Evolutionary conservation across 2,329 filamentous ascomycete species (phyloP), one percentile per base, ranked within the genome.

Genomic region (Scleromitrula shiraiana): DNA sequence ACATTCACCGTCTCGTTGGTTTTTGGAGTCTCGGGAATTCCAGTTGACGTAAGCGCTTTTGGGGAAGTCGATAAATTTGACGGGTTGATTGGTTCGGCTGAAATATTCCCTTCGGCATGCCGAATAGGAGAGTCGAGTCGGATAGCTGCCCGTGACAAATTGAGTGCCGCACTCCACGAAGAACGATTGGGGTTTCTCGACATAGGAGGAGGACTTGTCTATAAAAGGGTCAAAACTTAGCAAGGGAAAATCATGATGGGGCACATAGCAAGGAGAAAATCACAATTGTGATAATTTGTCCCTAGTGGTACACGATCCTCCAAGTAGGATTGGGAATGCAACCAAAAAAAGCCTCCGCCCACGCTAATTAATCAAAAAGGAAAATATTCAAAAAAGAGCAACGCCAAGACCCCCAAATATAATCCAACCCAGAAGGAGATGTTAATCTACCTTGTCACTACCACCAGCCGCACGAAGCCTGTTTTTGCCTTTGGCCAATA

Each of bases 401-500:
- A 56, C 53, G 58, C 61, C 57, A 50, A 43, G 50, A 56, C 53
- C 56, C 56, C 57, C 44, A 61, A 52, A 62, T 65, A 62, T 45
- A 50, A 50, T 56, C 56, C 57, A 54, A 56, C 53, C 54, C 51
- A 50, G 42, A 63, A 64, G 61, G 61, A 65, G 61, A 68, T 70
- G 81, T 74, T 70, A 82, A 88, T 88, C 62, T 85, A 90, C 86
- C 87, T 94, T 94, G 68, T 93, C 87, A 63, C 82, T 80, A 55
- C 77, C 78, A 64, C 75, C 77, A 53, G 76, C 53, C 49, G 59
- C 57, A 41, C 57, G 73, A 65, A 95, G 81, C 67, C 88, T 91
- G 69, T 78, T 91, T 70, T 86, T 91, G 57, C 90, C 88, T 70
- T 95, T 95, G 56, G 85, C 88, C 65, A 96, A 83, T 55, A 96